Conservation (phyloP, 441 rosid genomes). For the Melastoma candidum region DNA sequence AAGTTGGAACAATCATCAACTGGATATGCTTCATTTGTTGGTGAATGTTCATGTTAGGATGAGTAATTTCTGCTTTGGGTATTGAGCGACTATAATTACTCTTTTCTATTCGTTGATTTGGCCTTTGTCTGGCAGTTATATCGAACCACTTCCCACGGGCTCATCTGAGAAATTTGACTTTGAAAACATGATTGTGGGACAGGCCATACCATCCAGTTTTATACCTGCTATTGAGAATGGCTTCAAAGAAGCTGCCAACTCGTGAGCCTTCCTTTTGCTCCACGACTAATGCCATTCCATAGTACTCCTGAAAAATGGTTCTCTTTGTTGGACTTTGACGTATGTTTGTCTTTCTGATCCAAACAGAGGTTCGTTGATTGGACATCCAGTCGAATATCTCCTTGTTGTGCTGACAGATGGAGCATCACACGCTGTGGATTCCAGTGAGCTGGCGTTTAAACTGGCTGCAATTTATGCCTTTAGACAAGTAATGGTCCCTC, state of each 20-base stretch:
- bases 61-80: neutral
- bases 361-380: conserved; percentile 82
- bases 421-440: conserved; percentile 90
- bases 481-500: conserved; percentile 53
- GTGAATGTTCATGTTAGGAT: neutral
- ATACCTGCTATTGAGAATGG: conserved; percentile 98
- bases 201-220: conserved; percentile 84
- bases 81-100: neutral
- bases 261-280: conserved; percentile 33
- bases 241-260: conserved; percentile 94
- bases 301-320: neutral
- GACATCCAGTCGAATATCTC: conserved; percentile 88
- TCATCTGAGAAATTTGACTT: conserved; percentile 72
- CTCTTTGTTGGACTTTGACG: neutral
- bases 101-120: conserved; percentile 5
- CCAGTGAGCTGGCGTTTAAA: conserved; percentile 97
- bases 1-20: conserved; percentile 15
- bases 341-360: conserved; percentile 5
- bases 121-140: conserved; percentile 33
- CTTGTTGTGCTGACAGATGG: conserved; percentile 85
- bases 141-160: conserved; percentile 71
- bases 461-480: conserved; percentile 94
- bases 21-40: conserved; percentile 1
- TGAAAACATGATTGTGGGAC: conserved; percentile 91
- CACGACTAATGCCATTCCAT: neutral